Conservation (phyloP, 371 early-diverging fungal species). For the Mucor irregularis region DNA sequence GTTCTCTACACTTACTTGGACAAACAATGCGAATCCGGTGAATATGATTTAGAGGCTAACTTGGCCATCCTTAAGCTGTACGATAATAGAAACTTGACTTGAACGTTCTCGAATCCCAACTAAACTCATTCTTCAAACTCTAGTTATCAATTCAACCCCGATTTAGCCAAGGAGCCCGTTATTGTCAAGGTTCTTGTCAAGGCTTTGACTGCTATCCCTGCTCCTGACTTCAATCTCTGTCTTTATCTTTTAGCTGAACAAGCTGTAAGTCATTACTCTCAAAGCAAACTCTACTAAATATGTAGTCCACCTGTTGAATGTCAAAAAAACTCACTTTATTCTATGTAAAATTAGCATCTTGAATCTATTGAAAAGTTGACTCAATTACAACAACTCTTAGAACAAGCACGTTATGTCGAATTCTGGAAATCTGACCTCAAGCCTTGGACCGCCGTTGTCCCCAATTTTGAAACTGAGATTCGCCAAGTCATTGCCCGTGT, state of each 20-base stretch:
- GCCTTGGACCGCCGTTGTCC: conserved; percentile 62
- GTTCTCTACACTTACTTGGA: conserved; percentile 82
- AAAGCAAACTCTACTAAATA: too few species aligned
- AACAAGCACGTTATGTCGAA: conserved; percentile 73
- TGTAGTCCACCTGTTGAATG: too few species aligned
- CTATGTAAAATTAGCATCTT: conserved; percentile 38
- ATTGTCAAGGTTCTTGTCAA: conserved; percentile 79
- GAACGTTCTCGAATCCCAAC: not conserved
- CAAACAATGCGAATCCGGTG: conserved; percentile 73
- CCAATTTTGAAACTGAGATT: conserved; percentile 75
- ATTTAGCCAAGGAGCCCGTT: conserved; percentile 68
- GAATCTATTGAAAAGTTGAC: conserved; percentile 65
- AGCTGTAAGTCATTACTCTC: conserved; percentile 53
- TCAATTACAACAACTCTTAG: conserved; percentile 77
- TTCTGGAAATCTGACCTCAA: conserved; percentile 77
- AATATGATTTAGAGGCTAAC: conserved; percentile 88
- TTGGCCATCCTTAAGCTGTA: conserved; percentile 89
- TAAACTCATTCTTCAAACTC: not conserved
- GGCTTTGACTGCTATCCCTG: conserved; percentile 82
- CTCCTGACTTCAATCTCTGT: conserved; percentile 88
- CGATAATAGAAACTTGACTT: conserved; percentile 13
- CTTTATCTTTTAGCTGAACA: conserved; percentile 81
- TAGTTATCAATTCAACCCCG: conserved; percentile 89
- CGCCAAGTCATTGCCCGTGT: conserved; percentile 73
- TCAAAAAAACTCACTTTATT: not conserved